Evolutionary conservation across 768 basidiomycete species (phyloP).

Genomic region (Pleurotus djamor): DNA sequence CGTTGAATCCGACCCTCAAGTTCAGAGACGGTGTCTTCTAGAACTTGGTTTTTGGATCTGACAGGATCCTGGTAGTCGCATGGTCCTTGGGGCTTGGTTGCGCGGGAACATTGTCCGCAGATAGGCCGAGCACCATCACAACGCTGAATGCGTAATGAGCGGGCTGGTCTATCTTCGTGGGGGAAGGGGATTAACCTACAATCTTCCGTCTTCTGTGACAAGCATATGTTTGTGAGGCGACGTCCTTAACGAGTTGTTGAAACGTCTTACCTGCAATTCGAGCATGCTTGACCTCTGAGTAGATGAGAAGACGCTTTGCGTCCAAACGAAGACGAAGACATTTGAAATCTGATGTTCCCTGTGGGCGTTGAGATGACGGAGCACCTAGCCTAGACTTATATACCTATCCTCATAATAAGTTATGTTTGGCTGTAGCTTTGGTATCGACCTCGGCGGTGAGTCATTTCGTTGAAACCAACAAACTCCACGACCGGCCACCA

Average conservation of each 20-base stretch:
- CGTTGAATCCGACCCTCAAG: constrained; percentile 41
- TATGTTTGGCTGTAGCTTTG: no score
- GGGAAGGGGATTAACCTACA: neutral
- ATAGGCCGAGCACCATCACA: constrained; percentile 51
- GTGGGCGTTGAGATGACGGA: neutral
- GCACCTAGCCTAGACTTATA: no score
- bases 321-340: neutral
- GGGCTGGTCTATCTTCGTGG: neutral
- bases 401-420: no score
- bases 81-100: constrained; percentile 40
- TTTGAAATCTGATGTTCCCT: neutral
- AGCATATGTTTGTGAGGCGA: neutral
- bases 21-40: constrained; percentile 44
- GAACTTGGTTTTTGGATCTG: constrained; percentile 34
- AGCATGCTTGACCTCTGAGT: constrained; percentile 3
- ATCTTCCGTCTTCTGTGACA: neutral
- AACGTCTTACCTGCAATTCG: constrained; percentile 3
- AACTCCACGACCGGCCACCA: no score
- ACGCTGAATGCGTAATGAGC: constrained; percentile 29
- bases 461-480: no score
- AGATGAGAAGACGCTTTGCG: neutral
- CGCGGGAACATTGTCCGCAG: constrained; percentile 48
- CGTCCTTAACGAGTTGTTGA: neutral
- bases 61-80: constrained; percentile 53
- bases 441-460: no score